Percentiles rank a stretch among this genome's conserved stretches.
Evolutionary conservation across 1,139 yeast genomes (phyloP).

Genomic region (Ogataea hybrid): DNA sequence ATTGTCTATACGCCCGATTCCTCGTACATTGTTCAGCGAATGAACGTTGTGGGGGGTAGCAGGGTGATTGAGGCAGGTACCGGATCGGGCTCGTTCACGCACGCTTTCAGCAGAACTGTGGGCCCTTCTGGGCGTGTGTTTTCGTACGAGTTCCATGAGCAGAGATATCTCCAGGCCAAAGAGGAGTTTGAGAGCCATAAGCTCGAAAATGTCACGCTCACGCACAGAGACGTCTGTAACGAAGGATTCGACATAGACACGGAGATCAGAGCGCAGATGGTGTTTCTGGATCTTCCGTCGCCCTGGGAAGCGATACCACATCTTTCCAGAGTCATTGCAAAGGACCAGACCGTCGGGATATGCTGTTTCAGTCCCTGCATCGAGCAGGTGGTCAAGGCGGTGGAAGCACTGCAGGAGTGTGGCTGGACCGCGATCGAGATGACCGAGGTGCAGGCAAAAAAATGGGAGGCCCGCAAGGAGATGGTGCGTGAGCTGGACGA

Average conservation of each 20-base stretch:
- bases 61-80: constrained; percentile 96
- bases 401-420: constrained; percentile 64
- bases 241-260: constrained; percentile 67
- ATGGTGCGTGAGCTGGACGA: constrained; percentile 83
- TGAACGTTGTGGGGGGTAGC: constrained; percentile 71
- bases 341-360: constrained; percentile 54
- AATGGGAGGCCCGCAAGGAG: constrained; percentile 90
- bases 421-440: constrained; percentile 93
- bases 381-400: constrained; percentile 90
- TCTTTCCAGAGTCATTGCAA: constrained; percentile 58
- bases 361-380: constrained; percentile 98
- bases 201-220: constrained; percentile 51
- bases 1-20: constrained; percentile 97
- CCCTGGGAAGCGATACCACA: constrained; percentile 97
- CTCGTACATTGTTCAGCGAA: constrained; percentile 80
- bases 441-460: constrained; percentile 84
- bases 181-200: constrained; percentile 75
- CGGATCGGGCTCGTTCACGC: constrained; percentile 95
- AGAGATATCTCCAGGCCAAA: constrained; percentile 75
- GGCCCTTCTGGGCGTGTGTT: constrained; percentile 61
- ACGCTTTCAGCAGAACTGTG: constrained; percentile 83
- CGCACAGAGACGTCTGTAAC: constrained; percentile 91
- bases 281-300: constrained; percentile 90
- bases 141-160: constrained; percentile 90
- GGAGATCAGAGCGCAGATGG: constrained; percentile 57